A percentile compares a stretch with the other conserved stretches of the same genome.
phyloP scores from a whole-genome alignment of 1,284 basidiomycete genomes.

The Trichosporon asahii region DNA sequence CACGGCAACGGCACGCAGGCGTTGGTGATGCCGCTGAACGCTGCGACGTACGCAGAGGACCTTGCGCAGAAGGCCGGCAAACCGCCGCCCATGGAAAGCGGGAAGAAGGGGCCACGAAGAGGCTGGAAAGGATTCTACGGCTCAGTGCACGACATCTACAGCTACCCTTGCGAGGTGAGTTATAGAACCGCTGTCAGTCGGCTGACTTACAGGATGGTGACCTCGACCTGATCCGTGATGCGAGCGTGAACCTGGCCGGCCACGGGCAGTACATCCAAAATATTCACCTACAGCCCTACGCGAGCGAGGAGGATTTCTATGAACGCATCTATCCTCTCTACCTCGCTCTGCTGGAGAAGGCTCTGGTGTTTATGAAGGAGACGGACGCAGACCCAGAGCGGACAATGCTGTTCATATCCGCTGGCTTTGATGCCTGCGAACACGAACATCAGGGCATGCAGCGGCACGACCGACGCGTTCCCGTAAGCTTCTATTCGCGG shows the following conservation, averaged over 20 bases:
- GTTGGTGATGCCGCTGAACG: slow-evolving; percentile 86
- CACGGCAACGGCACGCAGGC: slow-evolving; percentile 94
- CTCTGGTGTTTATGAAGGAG: slow-evolving; percentile 65
- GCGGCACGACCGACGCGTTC: slow-evolving; percentile 84
- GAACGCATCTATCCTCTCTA: slow-evolving; percentile 70
- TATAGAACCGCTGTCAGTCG: not conserved
- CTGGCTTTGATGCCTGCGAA: slow-evolving; percentile 88
- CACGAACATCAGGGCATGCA: slow-evolving; percentile 92
- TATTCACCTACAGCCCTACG: slow-evolving; percentile 78
- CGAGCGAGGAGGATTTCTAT: slow-evolving; percentile 73
- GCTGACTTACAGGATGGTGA: slow-evolving; percentile 68
- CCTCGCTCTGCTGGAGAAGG: slow-evolving; percentile 65
- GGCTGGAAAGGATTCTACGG: slow-evolving; percentile 78
- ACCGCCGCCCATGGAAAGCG: slow-evolving; percentile 38
- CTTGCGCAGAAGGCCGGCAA: slow-evolving; percentile 57
- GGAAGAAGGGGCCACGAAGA: slow-evolving; percentile 49
- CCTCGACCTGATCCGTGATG: slow-evolving; percentile 71
- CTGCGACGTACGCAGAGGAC: slow-evolving; percentile 69
- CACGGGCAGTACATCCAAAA: slow-evolving; percentile 92
- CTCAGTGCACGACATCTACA: slow-evolving; percentile 80
- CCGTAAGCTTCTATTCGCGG: slow-evolving; percentile 74
- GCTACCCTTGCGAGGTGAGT: slow-evolving; percentile 83
- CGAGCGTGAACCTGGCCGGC: slow-evolving; percentile 72
- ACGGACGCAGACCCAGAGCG: slow-evolving; percentile 67
- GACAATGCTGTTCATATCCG: slow-evolving; percentile 71